Percentiles rank a stretch among this genome's conserved stretches.
phyloP scores from a whole-genome alignment of 2,329 filamentous ascomycete genomes.

The Neopestalotiopsis clavispora region DNA sequence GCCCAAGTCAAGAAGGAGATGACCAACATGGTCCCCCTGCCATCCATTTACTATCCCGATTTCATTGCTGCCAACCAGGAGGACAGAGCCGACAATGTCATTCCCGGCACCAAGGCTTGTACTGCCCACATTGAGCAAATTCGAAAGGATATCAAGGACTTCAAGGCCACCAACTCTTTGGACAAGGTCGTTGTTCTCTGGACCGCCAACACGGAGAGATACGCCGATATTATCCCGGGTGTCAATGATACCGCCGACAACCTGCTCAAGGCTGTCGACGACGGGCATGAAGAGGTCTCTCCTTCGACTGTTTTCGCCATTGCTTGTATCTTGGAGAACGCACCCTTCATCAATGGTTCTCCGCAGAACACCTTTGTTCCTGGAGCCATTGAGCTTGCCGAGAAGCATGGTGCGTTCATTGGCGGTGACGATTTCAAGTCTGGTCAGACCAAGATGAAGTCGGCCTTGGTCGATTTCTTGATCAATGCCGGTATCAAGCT shows the following conservation, averaged over 20 bases:
- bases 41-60: constrained; percentile 97
- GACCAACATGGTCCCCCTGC: constrained; percentile 84
- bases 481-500: constrained; percentile 99
- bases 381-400: constrained; percentile 86
- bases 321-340: constrained; percentile 86
- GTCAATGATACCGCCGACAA: constrained; percentile 98
- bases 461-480: constrained; percentile 95
- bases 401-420: constrained; percentile 86
- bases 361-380: constrained; percentile 99
- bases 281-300: constrained; percentile 87
- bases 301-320: constrained; percentile 97
- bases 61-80: constrained; percentile 99
- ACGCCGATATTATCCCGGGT: constrained; percentile 83
- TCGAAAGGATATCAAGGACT: constrained; percentile 89
- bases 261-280: constrained; percentile 83
- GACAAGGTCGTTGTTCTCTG: constrained; percentile 98
- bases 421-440: constrained; percentile 99
- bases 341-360: constrained; percentile 98
- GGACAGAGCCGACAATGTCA: constrained; percentile 89
- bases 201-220: constrained; percentile 99
- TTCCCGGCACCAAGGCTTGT: constrained; percentile 83
- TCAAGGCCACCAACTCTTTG: constrained; percentile 83
- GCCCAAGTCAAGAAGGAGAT: constrained; percentile 90
- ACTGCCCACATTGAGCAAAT: constrained; percentile 90
- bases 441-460: constrained; percentile 99